A percentile compares a stretch with the other conserved stretches of the same genome.
Evolutionary conservation across 768 basidiomycete species (phyloP).

Genomic region (Mycena epipterygia): DNA sequence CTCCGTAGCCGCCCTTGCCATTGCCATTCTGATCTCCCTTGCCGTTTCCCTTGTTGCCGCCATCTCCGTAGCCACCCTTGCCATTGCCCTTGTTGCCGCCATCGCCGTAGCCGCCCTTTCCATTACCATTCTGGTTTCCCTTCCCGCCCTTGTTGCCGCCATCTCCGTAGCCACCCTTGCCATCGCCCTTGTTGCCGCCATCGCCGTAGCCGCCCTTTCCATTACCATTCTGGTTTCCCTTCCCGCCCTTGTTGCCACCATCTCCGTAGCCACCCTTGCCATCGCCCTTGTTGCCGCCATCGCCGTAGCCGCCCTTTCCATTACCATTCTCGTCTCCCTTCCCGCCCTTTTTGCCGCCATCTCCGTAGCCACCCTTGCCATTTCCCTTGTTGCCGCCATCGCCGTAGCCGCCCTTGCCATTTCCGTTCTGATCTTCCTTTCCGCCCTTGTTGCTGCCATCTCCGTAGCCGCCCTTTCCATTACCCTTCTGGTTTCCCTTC

Average conservation of each 20-base stretch:
- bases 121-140: neutral
- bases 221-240: neutral
- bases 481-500: neutral
- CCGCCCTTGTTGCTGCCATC: too few species aligned
- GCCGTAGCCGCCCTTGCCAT: neutral
- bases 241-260: neutral
- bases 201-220: neutral
- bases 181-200: neutral
- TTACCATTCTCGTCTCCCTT: neutral
- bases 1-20: neutral
- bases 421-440: neutral
- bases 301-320: neutral
- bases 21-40: neutral
- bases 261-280: neutral
- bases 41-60: neutral
- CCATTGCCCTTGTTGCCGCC: neutral
- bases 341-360: neutral
- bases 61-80: constrained; percentile 1
- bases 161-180: neutral
- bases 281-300: neutral
- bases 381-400: neutral
- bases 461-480: neutral
- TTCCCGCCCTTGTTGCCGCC: neutral
- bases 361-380: neutral
- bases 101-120: neutral